phyloP scores from a whole-genome alignment of 78 protist genomes.

The Guillardia theta region DNA sequence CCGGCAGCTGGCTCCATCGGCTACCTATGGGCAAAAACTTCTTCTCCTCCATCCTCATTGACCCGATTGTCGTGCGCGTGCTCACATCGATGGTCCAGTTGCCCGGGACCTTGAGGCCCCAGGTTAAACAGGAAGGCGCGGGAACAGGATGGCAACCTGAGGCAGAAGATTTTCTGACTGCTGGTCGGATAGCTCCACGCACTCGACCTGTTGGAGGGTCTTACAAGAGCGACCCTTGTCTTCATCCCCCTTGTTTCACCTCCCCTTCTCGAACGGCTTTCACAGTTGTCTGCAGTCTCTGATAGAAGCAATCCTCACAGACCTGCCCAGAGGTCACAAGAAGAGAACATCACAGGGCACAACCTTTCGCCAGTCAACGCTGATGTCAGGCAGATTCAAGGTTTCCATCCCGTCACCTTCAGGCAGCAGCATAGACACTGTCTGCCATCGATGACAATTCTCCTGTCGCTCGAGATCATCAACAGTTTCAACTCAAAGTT shows the following conservation, averaged over 20 bases:
- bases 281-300: neutral
- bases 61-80: conserved; percentile 20
- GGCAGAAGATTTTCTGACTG: no score
- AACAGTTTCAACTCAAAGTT: neutral
- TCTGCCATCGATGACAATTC: neutral
- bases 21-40: neutral
- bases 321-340: no score
- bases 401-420: neutral
- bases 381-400: neutral
- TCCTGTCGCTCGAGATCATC: neutral
- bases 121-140: no score
- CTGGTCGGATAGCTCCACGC: no score
- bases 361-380: neutral
- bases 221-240: no score
- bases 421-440: neutral
- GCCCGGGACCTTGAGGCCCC: neutral
- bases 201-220: no score
- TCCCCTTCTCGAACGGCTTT: no score
- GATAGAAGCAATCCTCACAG: neutral
- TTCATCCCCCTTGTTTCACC: no score
- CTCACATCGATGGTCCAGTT: conserved; percentile 25
- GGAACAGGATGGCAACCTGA: no score
- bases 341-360: no score
- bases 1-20: neutral
- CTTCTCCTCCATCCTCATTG: conserved; percentile 6